A percentile compares a stretch with the other conserved stretches of the same genome.
Conservation (phyloP, 2,329 filamentous ascomycete species). For the Rutstroemia sp. region DNA sequence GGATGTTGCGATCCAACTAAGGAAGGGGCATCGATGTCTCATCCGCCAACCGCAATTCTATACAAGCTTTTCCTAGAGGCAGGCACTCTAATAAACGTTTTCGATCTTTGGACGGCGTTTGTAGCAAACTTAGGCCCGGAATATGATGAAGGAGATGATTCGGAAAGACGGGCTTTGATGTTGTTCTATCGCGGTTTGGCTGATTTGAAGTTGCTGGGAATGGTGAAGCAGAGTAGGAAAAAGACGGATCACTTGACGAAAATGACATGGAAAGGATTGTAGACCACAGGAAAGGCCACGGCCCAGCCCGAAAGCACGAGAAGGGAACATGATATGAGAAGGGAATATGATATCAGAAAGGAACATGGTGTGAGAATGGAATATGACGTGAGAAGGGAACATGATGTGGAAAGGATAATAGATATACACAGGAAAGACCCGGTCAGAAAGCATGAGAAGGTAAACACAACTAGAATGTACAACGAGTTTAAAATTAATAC, state of each 20-base stretch:
- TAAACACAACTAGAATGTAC: not conserved
- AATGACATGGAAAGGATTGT: conserved; percentile 70
- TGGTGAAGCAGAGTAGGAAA: conserved; percentile 83
- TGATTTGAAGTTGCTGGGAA: conserved; percentile 77
- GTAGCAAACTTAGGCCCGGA: conserved; percentile 45
- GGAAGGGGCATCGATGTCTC: conserved; percentile 47
- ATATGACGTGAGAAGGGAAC: conserved; percentile 32
- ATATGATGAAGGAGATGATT: conserved; percentile 29
- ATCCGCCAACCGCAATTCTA: conserved; percentile 65
- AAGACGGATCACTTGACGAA: conserved; percentile 91
- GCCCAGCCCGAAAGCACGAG: not conserved
- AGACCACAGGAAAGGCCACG: conserved; percentile 9
- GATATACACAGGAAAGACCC: not conserved
- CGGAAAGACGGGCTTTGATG: conserved; percentile 55
- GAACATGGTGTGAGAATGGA: conserved; percentile 28
- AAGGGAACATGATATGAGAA: no score
- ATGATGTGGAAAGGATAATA: conserved; percentile 70
- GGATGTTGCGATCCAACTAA: conserved; percentile 51
- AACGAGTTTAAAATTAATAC: not conserved
- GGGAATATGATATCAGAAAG: conserved; percentile 69
- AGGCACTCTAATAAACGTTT: conserved; percentile 68
- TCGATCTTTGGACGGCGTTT: conserved; percentile 75
- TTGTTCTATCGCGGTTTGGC: conserved; percentile 81
- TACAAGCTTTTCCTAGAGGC: conserved; percentile 77
- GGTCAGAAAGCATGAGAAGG: not conserved